Evolutionary conservation across 2,329 filamentous ascomycete genomes (phyloP).

Genomic region (Calonectria pseudoreteaudii): DNA sequence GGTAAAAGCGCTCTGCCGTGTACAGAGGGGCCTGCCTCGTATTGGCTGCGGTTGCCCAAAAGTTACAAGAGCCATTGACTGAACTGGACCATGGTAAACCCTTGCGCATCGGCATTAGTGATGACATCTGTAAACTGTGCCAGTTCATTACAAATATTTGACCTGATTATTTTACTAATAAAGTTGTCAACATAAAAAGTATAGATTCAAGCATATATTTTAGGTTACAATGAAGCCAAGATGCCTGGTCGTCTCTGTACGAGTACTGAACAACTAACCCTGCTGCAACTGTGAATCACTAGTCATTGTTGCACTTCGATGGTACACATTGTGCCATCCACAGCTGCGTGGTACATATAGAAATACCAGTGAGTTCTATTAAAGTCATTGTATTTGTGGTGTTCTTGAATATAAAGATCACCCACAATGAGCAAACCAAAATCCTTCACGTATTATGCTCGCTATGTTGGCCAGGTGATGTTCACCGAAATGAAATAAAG

Average conservation of each 20-base stretch:
- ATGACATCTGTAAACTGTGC: background rate
- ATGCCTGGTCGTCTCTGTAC: background rate
- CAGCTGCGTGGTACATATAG: background rate
- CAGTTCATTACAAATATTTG: background rate
- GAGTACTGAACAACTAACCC: no score
- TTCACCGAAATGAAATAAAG: slow-evolving; percentile 4
- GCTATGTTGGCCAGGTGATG: background rate
- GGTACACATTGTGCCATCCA: background rate
- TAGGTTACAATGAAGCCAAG: background rate
- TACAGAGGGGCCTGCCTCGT: no score
- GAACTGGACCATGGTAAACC: no score
- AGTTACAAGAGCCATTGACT: no score
- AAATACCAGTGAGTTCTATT: background rate
- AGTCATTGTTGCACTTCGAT: background rate
- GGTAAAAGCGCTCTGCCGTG: no score
- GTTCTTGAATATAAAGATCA: background rate
- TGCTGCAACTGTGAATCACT: background rate
- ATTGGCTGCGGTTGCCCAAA: no score
- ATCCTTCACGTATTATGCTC: background rate
- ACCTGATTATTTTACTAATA: background rate
- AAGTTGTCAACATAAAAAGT: background rate
- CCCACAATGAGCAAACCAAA: background rate
- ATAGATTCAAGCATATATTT: background rate
- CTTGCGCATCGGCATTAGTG: background rate
- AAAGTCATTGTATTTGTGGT: background rate